phyloP scores from a whole-genome alignment of 305 asterid species.

The Plantago coronopus region DNA sequence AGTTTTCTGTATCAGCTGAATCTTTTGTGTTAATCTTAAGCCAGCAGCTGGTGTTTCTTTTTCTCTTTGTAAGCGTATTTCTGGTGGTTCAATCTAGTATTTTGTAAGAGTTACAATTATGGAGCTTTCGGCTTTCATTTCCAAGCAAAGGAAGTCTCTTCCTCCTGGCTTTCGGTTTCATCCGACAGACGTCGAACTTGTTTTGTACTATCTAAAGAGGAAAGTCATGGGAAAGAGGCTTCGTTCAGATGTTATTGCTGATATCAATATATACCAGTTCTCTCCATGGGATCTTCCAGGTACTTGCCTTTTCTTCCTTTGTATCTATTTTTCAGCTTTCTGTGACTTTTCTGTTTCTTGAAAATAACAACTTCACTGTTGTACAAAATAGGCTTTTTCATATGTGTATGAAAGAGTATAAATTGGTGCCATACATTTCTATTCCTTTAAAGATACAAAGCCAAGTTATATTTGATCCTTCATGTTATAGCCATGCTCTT shows the following conservation, averaged over 20 bases:
- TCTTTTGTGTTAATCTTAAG: no score
- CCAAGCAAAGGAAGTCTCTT: conserved; percentile 45
- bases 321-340: neutral
- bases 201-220: conserved; percentile 78
- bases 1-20: no score
- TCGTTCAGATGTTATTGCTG: conserved; percentile 62
- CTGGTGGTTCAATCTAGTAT: no score
- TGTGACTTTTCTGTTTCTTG: neutral
- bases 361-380: neutral
- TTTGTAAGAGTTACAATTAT: conserved; percentile 10
- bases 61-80: no score
- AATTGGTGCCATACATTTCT: neutral
- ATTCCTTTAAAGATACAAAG: no score
- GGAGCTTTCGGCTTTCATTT: conserved; percentile 16
- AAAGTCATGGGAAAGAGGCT: conserved; percentile 63
- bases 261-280: conserved; percentile 60
- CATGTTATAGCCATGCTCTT: no score
- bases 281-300: conserved; percentile 97
- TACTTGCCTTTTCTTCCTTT: conserved; percentile 20
- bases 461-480: no score
- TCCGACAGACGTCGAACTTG: conserved; percentile 80
- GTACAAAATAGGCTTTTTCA: neutral
- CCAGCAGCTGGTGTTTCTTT: no score
- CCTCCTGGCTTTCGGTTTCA: conserved; percentile 93
- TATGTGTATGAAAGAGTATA: neutral